These are phyloP conservation scores for Zygosaccharomyces pseudorouxii DNA, from an alignment of 805 yeast species.

Conservation along the genomic window DNA sequence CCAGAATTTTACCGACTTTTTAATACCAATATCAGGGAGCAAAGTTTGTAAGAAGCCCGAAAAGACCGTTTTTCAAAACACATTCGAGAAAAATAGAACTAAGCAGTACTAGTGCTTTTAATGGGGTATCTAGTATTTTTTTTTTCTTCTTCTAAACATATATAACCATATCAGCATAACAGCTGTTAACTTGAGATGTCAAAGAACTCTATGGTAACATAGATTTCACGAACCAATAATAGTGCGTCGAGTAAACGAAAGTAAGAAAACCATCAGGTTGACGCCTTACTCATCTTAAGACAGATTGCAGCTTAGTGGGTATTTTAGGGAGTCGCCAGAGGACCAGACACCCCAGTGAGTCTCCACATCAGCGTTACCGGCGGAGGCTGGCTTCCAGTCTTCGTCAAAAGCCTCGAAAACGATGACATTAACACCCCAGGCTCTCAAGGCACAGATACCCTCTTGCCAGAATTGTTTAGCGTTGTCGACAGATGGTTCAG, in stretches of 20 bases:
- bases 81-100: background rate
- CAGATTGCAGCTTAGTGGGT: constrained; percentile 46
- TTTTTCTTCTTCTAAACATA: background rate
- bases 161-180: constrained; percentile 5
- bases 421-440: constrained; percentile 90
- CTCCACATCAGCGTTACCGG: constrained; percentile 83
- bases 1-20: background rate
- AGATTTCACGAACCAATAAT: constrained; percentile 1
- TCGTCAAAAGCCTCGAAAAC: constrained; percentile 95
- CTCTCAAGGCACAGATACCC: constrained; percentile 89
- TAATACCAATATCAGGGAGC: background rate
- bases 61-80: background rate
- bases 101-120: background rate
- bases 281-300: constrained; percentile 14
- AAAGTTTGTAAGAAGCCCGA: no score
- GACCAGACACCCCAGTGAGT: constrained; percentile 93
- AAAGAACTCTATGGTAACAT: background rate
- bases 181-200: background rate
- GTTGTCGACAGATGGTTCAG: constrained; percentile 66
- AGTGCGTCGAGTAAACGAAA: constrained; percentile 1
- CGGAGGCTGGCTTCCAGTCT: constrained; percentile 90
- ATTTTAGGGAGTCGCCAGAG: constrained; percentile 44
- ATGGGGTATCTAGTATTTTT: constrained; percentile 1
- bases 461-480: constrained; percentile 82
- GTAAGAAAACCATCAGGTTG: background rate